Base-by-base conservation (phyloP, 2,329 filamentous ascomycete genomes). In the Aspergillus transmontanensis region DNA sequence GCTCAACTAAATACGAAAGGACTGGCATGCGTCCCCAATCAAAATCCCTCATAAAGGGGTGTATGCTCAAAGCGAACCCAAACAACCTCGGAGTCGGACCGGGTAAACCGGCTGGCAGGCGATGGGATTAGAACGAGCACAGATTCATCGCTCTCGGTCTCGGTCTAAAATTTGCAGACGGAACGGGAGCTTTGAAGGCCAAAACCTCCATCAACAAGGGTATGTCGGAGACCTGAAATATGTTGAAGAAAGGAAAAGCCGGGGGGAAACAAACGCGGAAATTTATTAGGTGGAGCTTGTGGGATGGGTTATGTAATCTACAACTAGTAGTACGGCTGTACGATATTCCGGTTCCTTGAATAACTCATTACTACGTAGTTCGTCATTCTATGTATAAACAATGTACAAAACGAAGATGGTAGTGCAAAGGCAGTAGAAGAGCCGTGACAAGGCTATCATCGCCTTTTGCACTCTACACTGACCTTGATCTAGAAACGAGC, bases 401-500 rank as follows among this genome's bases (percentile, higher is more conserved):
- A 46, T 57, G 10, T 58, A 60, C 53, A 34, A 34, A 57, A 43
- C 43, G 28, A 60, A 36, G 11, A 63, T 36, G 53, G 23, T 26
- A 32, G n/a, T 41, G n/a, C 53, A 53, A 41, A 16, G 10, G 19
- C 12, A 26, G 11, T 53, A 11, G n/a, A 34, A 53, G 19, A 21
- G n/a, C 16, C 9, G 19, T 28, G 26, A 50, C 23, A 30, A 50
- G 48, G 28, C 6, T 11, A 50, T n/a, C 26, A 51, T 30, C 7
- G 5, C n/a, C 26, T 28, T 23, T 48, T 30, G 11, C 19, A 51
- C 28, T 19, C 12, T 26, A 32, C 48, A 6, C 48, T 28, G 16
- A n/a, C 9, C 14, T 21, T n/a, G 7, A n/a, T 54, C 48, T 77
- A 82, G 66, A 92, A 90, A 70, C 90, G 84, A 53, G 89, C 82